A percentile compares a stretch with the other conserved stretches of the same genome.
Evolutionary conservation across 139 green algal genomes (phyloP).

Genomic region (Limnomonas spitsbergensis): DNA sequence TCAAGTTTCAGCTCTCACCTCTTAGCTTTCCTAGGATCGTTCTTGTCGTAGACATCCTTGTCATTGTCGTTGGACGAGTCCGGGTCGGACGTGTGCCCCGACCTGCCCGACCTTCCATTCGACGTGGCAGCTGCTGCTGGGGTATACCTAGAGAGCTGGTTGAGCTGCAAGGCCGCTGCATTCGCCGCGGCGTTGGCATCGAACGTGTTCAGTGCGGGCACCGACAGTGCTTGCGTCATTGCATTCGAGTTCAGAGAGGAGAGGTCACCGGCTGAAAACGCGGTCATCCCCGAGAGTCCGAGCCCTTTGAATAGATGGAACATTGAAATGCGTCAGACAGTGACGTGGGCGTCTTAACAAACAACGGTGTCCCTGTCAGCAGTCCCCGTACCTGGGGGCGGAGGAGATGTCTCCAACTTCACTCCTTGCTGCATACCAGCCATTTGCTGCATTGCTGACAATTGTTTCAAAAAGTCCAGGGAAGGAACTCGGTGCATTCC

Average conservation of each 20-base stretch:
- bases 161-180: neutral
- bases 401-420: neutral
- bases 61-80: constrained; percentile 3
- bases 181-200: neutral
- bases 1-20: too few relatives aligned
- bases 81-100: neutral
- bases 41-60: neutral
- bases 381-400: neutral
- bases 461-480: constrained; percentile 8
- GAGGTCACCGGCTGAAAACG: too few relatives aligned
- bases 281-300: too few relatives aligned
- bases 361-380: too few relatives aligned
- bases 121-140: neutral
- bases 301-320: too few relatives aligned
- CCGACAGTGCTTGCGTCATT: too few relatives aligned
- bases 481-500: constrained; percentile 5
- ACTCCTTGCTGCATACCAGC: neutral
- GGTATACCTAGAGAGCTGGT: neutral
- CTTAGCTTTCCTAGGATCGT: neutral
- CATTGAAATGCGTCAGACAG: too few relatives aligned
- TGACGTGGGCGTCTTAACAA: neutral
- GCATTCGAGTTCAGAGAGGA: neutral
- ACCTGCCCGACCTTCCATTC: neutral
- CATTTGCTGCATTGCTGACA: constrained; percentile 9
- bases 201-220: too few relatives aligned